Base-by-base conservation (phyloP, 495 filamentous ascomycete genomes). In the Hyaloscypha finlandica region DNA sequence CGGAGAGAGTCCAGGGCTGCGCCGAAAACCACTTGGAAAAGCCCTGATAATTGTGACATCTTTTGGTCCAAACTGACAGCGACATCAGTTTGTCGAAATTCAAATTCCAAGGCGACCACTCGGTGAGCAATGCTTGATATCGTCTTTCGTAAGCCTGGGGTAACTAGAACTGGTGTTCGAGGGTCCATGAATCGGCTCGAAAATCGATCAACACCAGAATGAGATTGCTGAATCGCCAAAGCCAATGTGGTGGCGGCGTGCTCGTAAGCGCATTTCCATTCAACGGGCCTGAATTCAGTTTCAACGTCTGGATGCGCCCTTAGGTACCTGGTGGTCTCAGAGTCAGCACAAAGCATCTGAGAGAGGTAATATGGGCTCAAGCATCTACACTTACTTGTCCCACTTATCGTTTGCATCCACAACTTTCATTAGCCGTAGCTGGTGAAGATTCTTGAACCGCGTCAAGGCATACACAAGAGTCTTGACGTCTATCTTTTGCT, bases 131-230 rank as follows among this genome's bases (percentile, higher is more conserved):
- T 74, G 6, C 76, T 73, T 5, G 83, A 77, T 11, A 90, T 74
- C 9, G 80, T 81, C 35, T 73, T 72, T 6, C 81, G 77, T 1
- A 82, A 81, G 6, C 78, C 76, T 22, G 77, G 71, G 11, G 84
- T 78, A 6, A 89, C 77, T 35, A 78, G 76, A 1, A 85, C 71
- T 16, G 84, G 83, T 65, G 84, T 84, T 64, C 85, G 83, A 0
- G 87, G 86, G 71, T 85, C 86, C 71, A 90, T 81, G 73, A 89
- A 88, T 6, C 88, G 89, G 11, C 82, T 85, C 1, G 85, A 85
- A 70, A 91, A 89, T 25, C 84, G 81, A 6, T 29, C 31, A 45
- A 84, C 78, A n/a, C 78, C 80, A 39, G 85, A 87, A 53, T 81
- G 74, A 3, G 86, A 84, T 16, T 80, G 74, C 39, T 87, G 72